Evolutionary conservation across 345 rosid species (phyloP).

Genomic region (Eutrema yunnanense): DNA sequence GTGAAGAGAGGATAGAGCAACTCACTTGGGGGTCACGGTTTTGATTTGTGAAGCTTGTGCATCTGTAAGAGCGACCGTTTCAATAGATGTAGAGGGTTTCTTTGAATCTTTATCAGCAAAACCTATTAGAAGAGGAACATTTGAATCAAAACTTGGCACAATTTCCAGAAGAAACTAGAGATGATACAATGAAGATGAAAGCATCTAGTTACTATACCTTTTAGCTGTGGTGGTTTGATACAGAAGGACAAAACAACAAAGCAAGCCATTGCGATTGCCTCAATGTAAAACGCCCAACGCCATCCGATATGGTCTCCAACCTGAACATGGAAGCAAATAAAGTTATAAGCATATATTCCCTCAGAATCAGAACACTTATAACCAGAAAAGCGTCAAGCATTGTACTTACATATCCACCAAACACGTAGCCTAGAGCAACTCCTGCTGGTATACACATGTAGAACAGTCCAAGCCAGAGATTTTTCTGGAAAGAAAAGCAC

Average conservation of each 20-base stretch:
- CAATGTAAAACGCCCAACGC: conserved; percentile 87
- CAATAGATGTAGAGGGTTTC: conserved; percentile 42
- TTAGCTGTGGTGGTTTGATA: conserved; percentile 79
- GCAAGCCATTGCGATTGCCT: conserved; percentile 78
- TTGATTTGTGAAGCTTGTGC: not conserved
- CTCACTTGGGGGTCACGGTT: conserved; percentile 14
- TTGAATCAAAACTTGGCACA: not conserved
- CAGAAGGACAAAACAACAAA: conserved; percentile 68
- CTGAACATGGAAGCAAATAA: conserved; percentile 31
- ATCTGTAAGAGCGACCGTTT: conserved; percentile 33
- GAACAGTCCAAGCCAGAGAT: conserved; percentile 84
- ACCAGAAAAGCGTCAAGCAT: not conserved
- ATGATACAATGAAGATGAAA: not conserved
- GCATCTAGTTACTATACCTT: conserved; percentile 42
- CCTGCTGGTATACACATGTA: conserved; percentile 98
- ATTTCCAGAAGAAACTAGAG: not conserved
- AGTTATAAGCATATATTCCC: not conserved
- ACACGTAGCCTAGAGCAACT: conserved; percentile 83
- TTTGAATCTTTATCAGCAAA: conserved; percentile 57
- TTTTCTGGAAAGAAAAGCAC: conserved; percentile 50
- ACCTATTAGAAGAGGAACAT: conserved; percentile 35
- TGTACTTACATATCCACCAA: conserved; percentile 79
- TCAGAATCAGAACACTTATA: not conserved
- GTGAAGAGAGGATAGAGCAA: not conserved
- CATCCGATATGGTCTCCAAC: conserved; percentile 62